Evolutionary conservation across 768 basidiomycete genomes (phyloP).

Genomic region (Termitomyces sp.): DNA sequence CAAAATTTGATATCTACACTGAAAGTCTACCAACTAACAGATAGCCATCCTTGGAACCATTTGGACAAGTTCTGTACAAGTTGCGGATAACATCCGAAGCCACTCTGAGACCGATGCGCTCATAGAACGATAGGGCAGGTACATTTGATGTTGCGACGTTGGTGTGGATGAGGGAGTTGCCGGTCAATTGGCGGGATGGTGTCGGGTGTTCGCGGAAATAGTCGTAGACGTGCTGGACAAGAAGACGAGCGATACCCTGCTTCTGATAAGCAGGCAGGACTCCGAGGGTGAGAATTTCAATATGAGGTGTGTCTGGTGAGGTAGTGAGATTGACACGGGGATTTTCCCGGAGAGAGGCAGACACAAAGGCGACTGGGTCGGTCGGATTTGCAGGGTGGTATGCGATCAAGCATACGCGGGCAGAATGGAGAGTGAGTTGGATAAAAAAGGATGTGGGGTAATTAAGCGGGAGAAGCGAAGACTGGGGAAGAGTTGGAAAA

Average conservation of each 20-base stretch:
- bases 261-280: conserved; percentile 40
- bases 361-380: conserved; percentile 36
- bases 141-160: conserved; percentile 40
- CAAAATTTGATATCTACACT: not conserved
- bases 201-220: conserved; percentile 22
- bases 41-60: conserved; percentile 37
- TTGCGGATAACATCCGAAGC: conserved; percentile 28
- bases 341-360: conserved; percentile 29
- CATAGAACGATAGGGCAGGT: conserved; percentile 35
- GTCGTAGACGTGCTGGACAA: conserved; percentile 28
- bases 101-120: conserved; percentile 34
- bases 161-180: conserved; percentile 30
- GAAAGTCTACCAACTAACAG: conserved; percentile 30
- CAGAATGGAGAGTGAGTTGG: conserved; percentile 37
- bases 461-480: conserved; percentile 29
- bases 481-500: conserved; percentile 13
- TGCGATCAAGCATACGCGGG: conserved; percentile 36
- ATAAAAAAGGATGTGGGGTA: conserved; percentile 41
- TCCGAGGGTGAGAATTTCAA: conserved; percentile 49
- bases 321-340: conserved; percentile 6
- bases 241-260: conserved; percentile 35
- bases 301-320: conserved; percentile 18
- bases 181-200: conserved; percentile 12
- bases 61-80: conserved; percentile 29
- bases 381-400: conserved; percentile 20